phyloP scores from a whole-genome alignment of 768 basidiomycete species.

The Rhizopogon vinicolor region DNA sequence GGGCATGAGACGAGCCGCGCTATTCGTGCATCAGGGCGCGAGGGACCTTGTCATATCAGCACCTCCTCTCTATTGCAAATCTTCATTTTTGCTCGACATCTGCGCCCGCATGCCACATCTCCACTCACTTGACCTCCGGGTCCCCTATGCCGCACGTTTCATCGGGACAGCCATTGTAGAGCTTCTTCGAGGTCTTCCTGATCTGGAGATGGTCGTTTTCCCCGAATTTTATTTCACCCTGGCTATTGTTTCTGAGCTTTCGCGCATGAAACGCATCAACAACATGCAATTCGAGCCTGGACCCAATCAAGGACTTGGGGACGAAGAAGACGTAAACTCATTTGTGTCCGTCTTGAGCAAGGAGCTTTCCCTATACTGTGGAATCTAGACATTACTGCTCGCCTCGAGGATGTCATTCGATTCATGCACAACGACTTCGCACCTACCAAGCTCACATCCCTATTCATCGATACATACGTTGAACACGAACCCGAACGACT shows the following conservation, averaged over 20 bases:
- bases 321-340: too few relatives aligned
- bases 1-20: slow-evolving; percentile 31
- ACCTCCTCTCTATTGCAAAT: background rate
- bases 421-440: slow-evolving; percentile 22
- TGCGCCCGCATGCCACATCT: slow-evolving; percentile 48
- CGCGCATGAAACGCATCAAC: slow-evolving; percentile 37
- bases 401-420: too few relatives aligned
- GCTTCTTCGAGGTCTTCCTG: slow-evolving; percentile 36
- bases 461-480: slow-evolving; percentile 47
- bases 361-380: too few relatives aligned
- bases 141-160: slow-evolving; percentile 31
- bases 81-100: slow-evolving; percentile 32
- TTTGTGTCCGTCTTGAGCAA: too few relatives aligned
- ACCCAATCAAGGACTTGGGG: background rate
- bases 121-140: slow-evolving; percentile 41
- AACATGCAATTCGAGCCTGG: slow-evolving; percentile 51
- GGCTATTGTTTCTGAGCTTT: slow-evolving; percentile 38
- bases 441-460: slow-evolving; percentile 42
- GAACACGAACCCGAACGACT: slow-evolving; percentile 26
- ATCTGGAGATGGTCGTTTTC: slow-evolving; percentile 43
- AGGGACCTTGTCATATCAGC: slow-evolving; percentile 26
- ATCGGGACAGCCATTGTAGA: slow-evolving; percentile 38
- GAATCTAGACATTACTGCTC: too few relatives aligned
- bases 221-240: slow-evolving; percentile 51
- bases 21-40: slow-evolving; percentile 57